These are phyloP conservation scores for Fusarium stilboides DNA, from an alignment of 2,329 filamentous ascomycete genomes.

Conservation along the genomic window DNA sequence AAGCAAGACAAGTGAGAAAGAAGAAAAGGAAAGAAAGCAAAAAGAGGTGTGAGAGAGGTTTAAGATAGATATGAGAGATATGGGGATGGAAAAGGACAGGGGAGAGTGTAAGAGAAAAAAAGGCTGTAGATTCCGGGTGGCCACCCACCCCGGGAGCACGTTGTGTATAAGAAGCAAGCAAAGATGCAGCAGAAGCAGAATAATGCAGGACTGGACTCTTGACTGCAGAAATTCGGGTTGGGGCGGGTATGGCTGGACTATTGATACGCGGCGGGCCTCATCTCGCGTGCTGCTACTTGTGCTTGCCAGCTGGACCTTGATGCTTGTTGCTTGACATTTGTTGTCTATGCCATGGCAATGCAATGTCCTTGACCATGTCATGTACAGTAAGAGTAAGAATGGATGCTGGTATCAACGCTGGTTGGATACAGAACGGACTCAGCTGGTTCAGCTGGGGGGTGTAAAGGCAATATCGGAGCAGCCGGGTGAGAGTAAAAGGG, in stretches of 20 bases:
- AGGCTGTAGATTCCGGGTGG: constrained; percentile 43
- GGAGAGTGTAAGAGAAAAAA: constrained; percentile 33
- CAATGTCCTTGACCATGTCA: constrained; percentile 32
- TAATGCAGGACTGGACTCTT: constrained; percentile 37
- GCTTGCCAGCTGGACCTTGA: constrained; percentile 19
- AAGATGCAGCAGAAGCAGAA: constrained; percentile 36
- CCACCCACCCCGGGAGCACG: constrained; percentile 41
- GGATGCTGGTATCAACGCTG: constrained; percentile 36
- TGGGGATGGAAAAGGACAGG: constrained; percentile 30
- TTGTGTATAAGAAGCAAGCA: constrained; percentile 49
- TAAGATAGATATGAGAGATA: constrained; percentile 33
- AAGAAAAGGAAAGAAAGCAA: constrained; percentile 12
- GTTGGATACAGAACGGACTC: constrained; percentile 33
- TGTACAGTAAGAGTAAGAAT: background rate
- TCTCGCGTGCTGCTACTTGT: constrained; percentile 42
- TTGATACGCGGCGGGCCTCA: constrained; percentile 48
- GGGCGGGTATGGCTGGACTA: constrained; percentile 45
- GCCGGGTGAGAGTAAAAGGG: constrained; percentile 16
- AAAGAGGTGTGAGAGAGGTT: constrained; percentile 29
- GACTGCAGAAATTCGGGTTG: constrained; percentile 43
- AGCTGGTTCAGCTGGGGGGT: constrained; percentile 36
- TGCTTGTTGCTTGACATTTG: constrained; percentile 37
- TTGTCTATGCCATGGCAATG: constrained; percentile 28
- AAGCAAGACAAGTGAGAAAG: constrained; percentile 9
- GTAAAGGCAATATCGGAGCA: constrained; percentile 27